A percentile compares a stretch with the other conserved stretches of the same genome.
Evolutionary conservation across 106 monocot genomes (phyloP).

Genomic region (Gastrodia elata): DNA sequence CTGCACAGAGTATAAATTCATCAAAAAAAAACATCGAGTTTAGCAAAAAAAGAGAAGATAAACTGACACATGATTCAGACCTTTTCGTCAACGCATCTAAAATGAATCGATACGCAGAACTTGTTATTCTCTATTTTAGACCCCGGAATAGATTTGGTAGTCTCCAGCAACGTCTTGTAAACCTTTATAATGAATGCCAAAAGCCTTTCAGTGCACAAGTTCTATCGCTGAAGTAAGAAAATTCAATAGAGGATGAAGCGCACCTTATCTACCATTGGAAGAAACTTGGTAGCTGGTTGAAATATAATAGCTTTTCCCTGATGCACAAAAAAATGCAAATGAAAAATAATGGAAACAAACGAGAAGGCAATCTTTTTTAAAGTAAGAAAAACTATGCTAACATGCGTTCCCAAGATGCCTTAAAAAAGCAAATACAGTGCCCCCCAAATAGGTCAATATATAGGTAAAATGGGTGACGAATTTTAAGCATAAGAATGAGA

Average conservation of each 20-base stretch:
- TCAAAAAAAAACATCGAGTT: neutral
- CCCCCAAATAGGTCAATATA: too few species aligned
- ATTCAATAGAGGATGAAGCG: neutral
- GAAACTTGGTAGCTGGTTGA: conserved; percentile 8
- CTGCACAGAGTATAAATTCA: conserved; percentile 6
- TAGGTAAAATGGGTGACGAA: too few species aligned
- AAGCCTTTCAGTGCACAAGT: neutral
- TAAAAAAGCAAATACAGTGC: too few species aligned
- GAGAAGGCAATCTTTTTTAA: neutral
- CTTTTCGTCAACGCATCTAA: conserved; percentile 36
- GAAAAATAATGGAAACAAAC: neutral
- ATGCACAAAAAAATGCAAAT: neutral
- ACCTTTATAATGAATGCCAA: conserved; percentile 7
- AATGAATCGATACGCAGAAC: conserved; percentile 42
- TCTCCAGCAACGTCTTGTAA: conserved; percentile 17
- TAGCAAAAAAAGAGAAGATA: neutral
- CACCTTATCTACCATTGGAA: conserved; percentile 6
- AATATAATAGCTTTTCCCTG: conserved; percentile 11
- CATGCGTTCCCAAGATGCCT: neutral
- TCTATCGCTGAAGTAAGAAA: neutral
- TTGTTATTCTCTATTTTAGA: conserved; percentile 45
- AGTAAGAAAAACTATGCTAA: neutral
- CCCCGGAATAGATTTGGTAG: conserved; percentile 19
- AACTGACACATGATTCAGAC: neutral
- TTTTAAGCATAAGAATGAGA: too few species aligned